phyloP scores from a whole-genome alignment of 768 basidiomycete species.

The Mycena albidolilacea region DNA sequence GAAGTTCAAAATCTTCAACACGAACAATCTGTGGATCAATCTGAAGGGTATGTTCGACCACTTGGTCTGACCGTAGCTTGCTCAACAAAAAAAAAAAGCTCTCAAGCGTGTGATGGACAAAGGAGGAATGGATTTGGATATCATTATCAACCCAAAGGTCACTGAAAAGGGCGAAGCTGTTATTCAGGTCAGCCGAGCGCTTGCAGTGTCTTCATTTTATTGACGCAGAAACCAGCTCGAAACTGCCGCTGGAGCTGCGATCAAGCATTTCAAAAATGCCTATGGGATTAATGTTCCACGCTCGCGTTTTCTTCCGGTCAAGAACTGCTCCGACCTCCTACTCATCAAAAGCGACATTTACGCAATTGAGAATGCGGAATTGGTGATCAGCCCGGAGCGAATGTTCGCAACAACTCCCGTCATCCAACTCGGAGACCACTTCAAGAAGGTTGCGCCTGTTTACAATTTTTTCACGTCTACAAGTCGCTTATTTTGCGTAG shows the following conservation, averaged over 20 bases:
- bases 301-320: constrained; percentile 92
- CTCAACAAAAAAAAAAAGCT: constrained; percentile 54
- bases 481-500: constrained; percentile 48
- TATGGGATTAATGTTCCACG: constrained; percentile 97
- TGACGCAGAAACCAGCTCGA: constrained; percentile 68
- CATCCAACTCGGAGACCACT: constrained; percentile 96
- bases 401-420: constrained; percentile 95
- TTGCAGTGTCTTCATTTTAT: constrained; percentile 35
- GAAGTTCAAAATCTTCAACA: constrained; percentile 84
- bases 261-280: constrained; percentile 93
- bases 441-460: constrained; percentile 84
- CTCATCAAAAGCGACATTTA: constrained; percentile 95
- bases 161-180: constrained; percentile 80
- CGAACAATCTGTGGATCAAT: constrained; percentile 76
- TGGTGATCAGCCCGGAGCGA: constrained; percentile 85
- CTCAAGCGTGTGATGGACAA: constrained; percentile 83
- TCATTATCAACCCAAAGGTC: constrained; percentile 83
- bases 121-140: constrained; percentile 80
- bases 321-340: constrained; percentile 89
- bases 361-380: constrained; percentile 87
- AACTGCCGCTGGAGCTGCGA: constrained; percentile 93
- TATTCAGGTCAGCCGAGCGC: constrained; percentile 62
- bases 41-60: constrained; percentile 54
- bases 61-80: background rate
- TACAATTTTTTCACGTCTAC: background rate